Conservation (phyloP, 805 yeast species). For the Candida nitratophila region DNA sequence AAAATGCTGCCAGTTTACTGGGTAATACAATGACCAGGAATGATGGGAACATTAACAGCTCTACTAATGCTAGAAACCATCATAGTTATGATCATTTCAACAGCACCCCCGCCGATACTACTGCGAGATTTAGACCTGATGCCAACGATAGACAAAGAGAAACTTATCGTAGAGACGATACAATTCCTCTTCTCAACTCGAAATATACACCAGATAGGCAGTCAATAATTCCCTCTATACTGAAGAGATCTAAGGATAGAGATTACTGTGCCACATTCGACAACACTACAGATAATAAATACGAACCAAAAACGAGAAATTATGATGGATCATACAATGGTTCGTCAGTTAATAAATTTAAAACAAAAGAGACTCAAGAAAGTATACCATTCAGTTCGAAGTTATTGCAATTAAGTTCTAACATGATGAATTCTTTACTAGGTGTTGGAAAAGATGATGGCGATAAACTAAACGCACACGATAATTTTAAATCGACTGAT, state of each 20-base stretch:
- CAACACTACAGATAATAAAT: neutral
- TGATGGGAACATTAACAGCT: neutral
- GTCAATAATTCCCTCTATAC: neutral
- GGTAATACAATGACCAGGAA: neutral
- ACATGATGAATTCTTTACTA: neutral
- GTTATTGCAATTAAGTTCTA: neutral
- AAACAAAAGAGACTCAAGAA: neutral
- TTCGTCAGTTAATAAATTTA: too few relatives aligned
- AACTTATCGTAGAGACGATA: neutral
- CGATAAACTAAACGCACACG: too few relatives aligned
- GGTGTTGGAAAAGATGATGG: too few relatives aligned
- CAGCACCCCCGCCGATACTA: too few relatives aligned
- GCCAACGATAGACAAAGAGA: neutral
- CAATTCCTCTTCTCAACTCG: neutral
- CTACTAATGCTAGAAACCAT: neutral
- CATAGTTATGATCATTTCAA: too few relatives aligned
- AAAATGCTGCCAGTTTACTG: neutral
- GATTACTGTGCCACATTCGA: too few relatives aligned
- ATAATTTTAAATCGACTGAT: too few relatives aligned
- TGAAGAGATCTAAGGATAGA: neutral
- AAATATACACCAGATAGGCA: neutral
- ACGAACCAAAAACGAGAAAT: neutral
- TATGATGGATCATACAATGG: neutral
- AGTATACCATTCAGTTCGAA: neutral
- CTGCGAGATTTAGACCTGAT: neutral